Conservation (phyloP, 2,329 filamentous ascomycete genomes). For the Nigrospora osmanthi region DNA sequence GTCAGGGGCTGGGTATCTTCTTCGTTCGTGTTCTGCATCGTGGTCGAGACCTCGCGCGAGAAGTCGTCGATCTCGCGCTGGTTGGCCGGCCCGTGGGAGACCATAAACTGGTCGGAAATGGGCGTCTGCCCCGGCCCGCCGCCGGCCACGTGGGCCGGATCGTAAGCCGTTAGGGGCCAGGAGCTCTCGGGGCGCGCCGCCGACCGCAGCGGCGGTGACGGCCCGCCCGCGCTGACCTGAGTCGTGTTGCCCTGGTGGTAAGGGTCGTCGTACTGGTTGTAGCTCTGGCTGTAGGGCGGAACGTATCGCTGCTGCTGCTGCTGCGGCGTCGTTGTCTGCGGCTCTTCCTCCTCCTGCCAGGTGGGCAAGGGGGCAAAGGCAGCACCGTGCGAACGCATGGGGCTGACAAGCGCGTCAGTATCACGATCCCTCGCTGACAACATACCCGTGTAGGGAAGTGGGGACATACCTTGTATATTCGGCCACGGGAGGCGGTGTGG, state of each 20-base stretch:
- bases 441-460: not conserved
- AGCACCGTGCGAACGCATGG: constrained; percentile 20
- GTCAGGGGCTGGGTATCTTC: constrained; percentile 27
- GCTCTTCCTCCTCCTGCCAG: constrained; percentile 23
- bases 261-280: not conserved
- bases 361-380: constrained; percentile 29
- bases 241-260: constrained; percentile 2
- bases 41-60: constrained; percentile 30
- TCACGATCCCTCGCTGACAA: not conserved
- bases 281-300: not conserved
- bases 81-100: not conserved
- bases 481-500: constrained; percentile 20
- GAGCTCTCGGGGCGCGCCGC: not conserved
- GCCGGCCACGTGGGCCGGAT: not conserved
- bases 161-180: not conserved
- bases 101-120: not conserved
- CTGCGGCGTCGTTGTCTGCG: constrained; percentile 13
- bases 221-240: not conserved
- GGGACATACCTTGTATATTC: constrained; percentile 33
- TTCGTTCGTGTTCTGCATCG: constrained; percentile 28
- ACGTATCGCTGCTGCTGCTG: constrained; percentile 3
- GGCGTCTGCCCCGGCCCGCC: not conserved
- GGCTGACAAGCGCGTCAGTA: constrained; percentile 8
- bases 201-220: not conserved
- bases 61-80: constrained; percentile 37